Percentiles rank a stretch among this genome's conserved stretches.
These are phyloP conservation scores for Capronia epimyces DNA, from an alignment of 2,329 filamentous ascomycete genomes.

Conservation along the genomic window DNA sequence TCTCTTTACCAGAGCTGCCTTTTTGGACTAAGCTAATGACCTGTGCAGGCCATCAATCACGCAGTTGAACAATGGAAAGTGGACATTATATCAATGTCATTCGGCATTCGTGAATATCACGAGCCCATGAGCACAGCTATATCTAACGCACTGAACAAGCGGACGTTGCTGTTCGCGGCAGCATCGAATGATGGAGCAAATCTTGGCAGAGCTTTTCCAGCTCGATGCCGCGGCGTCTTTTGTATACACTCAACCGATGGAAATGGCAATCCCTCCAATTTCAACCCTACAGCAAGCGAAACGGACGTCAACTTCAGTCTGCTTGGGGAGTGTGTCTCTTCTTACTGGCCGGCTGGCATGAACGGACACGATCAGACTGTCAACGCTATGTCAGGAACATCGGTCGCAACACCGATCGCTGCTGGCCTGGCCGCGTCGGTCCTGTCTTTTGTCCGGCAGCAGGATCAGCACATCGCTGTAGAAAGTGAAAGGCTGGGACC, in stretches of 20 bases:
- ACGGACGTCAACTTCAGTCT: conserved; percentile 8
- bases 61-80: conserved; percentile 26
- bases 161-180: conserved; percentile 19
- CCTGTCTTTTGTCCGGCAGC: conserved; percentile 5
- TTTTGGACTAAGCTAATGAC: conserved; percentile 5
- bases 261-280: conserved; percentile 8
- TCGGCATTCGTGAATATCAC: conserved; percentile 23
- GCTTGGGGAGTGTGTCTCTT: conserved; percentile 4
- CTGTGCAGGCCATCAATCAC: conserved; percentile 28
- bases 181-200: conserved; percentile 16
- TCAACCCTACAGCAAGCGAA: conserved; percentile 9
- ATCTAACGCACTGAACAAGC: conserved; percentile 8
- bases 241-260: conserved; percentile 10
- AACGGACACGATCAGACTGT: conserved; percentile 5
- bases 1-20: conserved; percentile 2
- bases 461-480: conserved; percentile 4
- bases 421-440: conserved; percentile 7
- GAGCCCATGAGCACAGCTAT: conserved; percentile 4
- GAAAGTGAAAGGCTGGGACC: conserved; percentile 3
- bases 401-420: conserved; percentile 7
- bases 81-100: conserved; percentile 32
- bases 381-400: conserved; percentile 4
- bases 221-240: conserved; percentile 6
- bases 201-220: conserved; percentile 7
- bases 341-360: conserved; percentile 3